Percentiles rank a stretch among this genome's conserved stretches.
Evolutionary conservation across 2,329 filamentous ascomycete genomes (phyloP).

Genomic region (Acephala macrosclerotiorum): DNA sequence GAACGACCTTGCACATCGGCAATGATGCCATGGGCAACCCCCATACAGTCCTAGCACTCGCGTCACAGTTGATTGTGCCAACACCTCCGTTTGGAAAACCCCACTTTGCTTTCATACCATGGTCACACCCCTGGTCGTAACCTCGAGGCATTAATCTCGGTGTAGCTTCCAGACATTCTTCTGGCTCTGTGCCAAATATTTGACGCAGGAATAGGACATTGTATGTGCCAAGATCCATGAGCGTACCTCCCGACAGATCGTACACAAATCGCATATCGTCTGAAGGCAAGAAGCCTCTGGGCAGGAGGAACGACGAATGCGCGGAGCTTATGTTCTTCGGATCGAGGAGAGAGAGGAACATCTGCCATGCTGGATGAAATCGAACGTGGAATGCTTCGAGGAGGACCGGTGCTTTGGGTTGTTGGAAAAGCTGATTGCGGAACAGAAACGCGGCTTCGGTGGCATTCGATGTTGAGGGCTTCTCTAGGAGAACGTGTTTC

Average conservation of each 20-base stretch:
- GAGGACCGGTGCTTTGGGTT: constrained; percentile 51
- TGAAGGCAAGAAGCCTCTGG: constrained; percentile 40
- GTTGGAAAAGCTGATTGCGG: constrained; percentile 45
- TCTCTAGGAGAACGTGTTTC: constrained; percentile 32
- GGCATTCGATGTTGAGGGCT: constrained; percentile 23
- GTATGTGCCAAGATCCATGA: constrained; percentile 52
- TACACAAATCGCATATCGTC: constrained; percentile 55
- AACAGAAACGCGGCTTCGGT: constrained; percentile 51
- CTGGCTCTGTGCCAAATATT: constrained; percentile 50
- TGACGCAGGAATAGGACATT: constrained; percentile 47
- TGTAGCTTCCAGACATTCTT: constrained; percentile 47
- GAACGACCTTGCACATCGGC: constrained; percentile 43
- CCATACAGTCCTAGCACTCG: constrained; percentile 34
- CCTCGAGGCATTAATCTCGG: constrained; percentile 41
- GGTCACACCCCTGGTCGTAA: constrained; percentile 45
- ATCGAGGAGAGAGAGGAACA: constrained; percentile 51
- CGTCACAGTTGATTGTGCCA: constrained; percentile 43
- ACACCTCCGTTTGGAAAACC: constrained; percentile 50
- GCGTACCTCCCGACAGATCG: constrained; percentile 44
- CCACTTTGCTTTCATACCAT: constrained; percentile 47
- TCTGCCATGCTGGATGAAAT: constrained; percentile 57
- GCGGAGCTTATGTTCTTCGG: constrained; percentile 48
- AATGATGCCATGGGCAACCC: constrained; percentile 39
- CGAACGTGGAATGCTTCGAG: constrained; percentile 61
- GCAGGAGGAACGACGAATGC: constrained; percentile 42